A percentile compares a stretch with the other conserved stretches of the same genome.
Evolutionary conservation across 495 filamentous ascomycete species (phyloP).

Genomic region (Podospora didyma): DNA sequence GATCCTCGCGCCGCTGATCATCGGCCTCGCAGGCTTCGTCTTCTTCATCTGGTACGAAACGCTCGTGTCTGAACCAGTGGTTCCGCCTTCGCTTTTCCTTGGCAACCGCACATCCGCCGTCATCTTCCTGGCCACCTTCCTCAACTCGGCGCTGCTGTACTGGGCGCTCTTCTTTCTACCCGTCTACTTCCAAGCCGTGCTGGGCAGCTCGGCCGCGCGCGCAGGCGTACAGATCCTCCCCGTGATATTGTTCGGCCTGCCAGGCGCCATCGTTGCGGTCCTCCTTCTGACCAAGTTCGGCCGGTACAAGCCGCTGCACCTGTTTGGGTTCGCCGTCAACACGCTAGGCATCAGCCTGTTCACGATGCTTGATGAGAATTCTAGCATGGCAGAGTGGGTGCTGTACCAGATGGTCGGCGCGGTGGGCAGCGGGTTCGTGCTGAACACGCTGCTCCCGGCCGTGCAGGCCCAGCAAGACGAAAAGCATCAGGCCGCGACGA

Average conservation of each 20-base stretch:
- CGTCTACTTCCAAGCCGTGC: slow-evolving; percentile 46
- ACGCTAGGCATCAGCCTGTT: slow-evolving; percentile 42
- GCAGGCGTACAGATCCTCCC: slow-evolving; percentile 41
- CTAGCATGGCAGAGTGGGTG: not conserved
- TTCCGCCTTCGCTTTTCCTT: slow-evolving; percentile 26
- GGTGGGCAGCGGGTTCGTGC: slow-evolving; percentile 28
- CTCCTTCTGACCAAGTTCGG: slow-evolving; percentile 38
- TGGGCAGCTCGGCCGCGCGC: slow-evolving; percentile 22
- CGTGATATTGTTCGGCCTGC: slow-evolving; percentile 27
- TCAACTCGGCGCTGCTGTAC: slow-evolving; percentile 22
- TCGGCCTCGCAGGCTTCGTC: slow-evolving; percentile 16
- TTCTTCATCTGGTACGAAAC: slow-evolving; percentile 24
- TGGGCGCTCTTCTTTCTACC: slow-evolving; percentile 45
- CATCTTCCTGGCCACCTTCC: slow-evolving; percentile 23
- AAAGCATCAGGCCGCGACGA: slow-evolving; percentile 35
- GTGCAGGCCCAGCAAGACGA: slow-evolving; percentile 35
- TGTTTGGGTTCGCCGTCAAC: slow-evolving; percentile 33
- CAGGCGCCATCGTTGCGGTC: slow-evolving; percentile 28
- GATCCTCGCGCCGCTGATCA: slow-evolving; percentile 23
- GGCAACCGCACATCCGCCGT: slow-evolving; percentile 22
- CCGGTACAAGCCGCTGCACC: slow-evolving; percentile 41
- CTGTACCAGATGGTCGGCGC: slow-evolving; percentile 4
- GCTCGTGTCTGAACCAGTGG: slow-evolving; percentile 23
- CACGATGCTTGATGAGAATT: slow-evolving; percentile 22
- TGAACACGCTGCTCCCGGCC: slow-evolving; percentile 33